phyloP scores from a whole-genome alignment of 768 basidiomycete genomes.

The Trametes villosa region DNA sequence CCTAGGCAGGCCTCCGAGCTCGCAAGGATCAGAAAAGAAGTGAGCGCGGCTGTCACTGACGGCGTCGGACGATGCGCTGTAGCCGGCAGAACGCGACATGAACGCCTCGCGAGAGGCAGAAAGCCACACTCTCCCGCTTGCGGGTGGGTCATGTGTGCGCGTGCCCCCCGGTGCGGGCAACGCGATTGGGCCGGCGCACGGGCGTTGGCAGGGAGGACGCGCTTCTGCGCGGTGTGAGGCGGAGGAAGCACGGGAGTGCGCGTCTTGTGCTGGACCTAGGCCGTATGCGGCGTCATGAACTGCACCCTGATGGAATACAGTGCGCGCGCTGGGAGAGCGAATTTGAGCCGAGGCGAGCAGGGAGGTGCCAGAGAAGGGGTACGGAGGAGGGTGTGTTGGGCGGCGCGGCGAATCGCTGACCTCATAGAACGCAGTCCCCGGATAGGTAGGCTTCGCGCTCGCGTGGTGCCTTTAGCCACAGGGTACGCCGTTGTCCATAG shows the following conservation, averaged over 20 bases:
- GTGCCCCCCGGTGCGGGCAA: not conserved
- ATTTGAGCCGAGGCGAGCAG: not conserved
- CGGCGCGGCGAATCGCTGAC: not conserved
- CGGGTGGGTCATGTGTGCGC: slow-evolving; percentile 2
- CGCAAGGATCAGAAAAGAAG: slow-evolving; percentile 14
- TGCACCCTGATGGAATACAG: not conserved
- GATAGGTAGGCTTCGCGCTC: not conserved
- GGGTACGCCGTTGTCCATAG: not conserved
- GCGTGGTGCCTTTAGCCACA: slow-evolving; percentile 16
- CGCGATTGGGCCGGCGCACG: too few species aligned
- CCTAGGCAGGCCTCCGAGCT: slow-evolving; percentile 11
- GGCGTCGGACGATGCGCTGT: not conserved
- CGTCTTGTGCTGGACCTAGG: slow-evolving; percentile 3
- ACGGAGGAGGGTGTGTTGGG: not conserved
- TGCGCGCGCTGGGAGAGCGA: not conserved
- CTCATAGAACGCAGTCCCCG: slow-evolving; percentile 2
- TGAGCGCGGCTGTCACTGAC: not conserved
- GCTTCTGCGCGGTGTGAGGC: not conserved
- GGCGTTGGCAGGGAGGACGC: not conserved
- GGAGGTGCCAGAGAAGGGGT: not conserved
- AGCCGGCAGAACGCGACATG: slow-evolving; percentile 1
- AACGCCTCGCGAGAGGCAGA: not conserved
- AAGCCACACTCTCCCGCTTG: slow-evolving; percentile 1
- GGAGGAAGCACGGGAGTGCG: slow-evolving; percentile 9
- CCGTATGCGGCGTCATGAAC: slow-evolving; percentile 8